Conservation (phyloP, 352 stramenopile species). For the Globisporangium barbulae region DNA sequence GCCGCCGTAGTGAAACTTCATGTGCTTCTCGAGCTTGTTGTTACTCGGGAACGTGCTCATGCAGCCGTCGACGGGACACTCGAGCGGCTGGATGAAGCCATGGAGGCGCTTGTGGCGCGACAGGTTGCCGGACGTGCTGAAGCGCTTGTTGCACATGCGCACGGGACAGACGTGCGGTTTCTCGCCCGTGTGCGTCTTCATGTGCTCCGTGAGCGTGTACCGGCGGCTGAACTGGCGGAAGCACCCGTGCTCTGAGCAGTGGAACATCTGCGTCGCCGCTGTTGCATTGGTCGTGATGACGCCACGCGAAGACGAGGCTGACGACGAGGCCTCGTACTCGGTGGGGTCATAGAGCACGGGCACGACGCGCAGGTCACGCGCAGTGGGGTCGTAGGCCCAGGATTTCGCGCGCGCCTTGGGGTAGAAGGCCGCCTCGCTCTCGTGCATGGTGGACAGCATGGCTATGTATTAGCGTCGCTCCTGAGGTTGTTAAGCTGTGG, state of each 20-base stretch:
- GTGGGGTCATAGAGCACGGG: not conserved
- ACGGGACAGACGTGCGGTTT: conserved; percentile 46
- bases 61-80: conserved; percentile 35
- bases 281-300: not conserved
- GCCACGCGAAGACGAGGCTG: not conserved
- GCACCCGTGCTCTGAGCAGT: conserved; percentile 25
- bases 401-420: not conserved
- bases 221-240: conserved; percentile 35
- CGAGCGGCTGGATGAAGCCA: conserved; percentile 34
- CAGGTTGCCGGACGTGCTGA: conserved; percentile 55
- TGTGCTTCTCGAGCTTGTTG: conserved; percentile 50
- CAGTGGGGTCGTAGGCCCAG: conserved; percentile 8
- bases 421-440: not conserved
- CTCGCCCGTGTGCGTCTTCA: conserved; percentile 54
- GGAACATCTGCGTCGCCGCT: conserved; percentile 15
- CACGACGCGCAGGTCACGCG: conserved; percentile 3
- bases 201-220: conserved; percentile 48
- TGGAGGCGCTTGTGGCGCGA: conserved; percentile 55
- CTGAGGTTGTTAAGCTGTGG: not conserved
- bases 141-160: conserved; percentile 48
- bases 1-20: conserved; percentile 42
- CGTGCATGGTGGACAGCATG: not conserved
- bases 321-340: not conserved
- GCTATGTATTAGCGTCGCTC: not conserved
- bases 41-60: conserved; percentile 34